Conservation (phyloP, 2,329 filamentous ascomycete species). For the Cryphonectria naterciae region DNA sequence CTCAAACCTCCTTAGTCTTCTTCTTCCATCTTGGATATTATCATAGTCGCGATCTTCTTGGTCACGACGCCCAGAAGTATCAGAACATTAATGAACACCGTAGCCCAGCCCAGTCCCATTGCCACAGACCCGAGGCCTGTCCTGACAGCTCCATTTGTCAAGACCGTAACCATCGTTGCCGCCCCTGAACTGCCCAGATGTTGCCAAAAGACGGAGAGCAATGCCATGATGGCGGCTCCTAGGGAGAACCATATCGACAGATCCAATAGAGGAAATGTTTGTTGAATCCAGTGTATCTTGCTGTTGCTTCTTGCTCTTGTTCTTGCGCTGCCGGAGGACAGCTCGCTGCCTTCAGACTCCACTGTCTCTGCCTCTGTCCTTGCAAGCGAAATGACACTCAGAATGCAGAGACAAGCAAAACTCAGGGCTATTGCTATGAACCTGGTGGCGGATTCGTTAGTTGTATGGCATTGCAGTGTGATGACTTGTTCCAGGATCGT, state of each 20-base stretch:
- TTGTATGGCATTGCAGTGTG: neutral
- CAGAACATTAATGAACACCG: neutral
- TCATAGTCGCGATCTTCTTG: too few species aligned
- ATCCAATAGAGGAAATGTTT: neutral
- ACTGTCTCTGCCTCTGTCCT: neutral
- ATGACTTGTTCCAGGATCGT: neutral
- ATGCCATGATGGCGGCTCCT: neutral
- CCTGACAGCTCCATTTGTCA: neutral
- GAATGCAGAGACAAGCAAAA: neutral
- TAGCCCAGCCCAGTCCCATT: neutral
- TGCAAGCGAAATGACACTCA: accelerated
- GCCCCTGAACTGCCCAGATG: neutral
- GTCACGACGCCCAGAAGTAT: neutral
- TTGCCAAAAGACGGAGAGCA: neutral
- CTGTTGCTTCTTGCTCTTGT: neutral
- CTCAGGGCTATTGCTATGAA: neutral
- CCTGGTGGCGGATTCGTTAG: neutral
- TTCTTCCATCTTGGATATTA: too few species aligned
- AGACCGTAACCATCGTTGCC: neutral
- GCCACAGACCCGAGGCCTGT: neutral
- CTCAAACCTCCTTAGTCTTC: too few species aligned
- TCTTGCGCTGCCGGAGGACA: neutral
- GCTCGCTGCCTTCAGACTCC: neutral
- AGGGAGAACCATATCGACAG: neutral
- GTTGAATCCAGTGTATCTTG: neutral